Percentiles rank a stretch among this genome's conserved stretches.
Evolutionary conservation across 108 stramenopile genomes (phyloP).

Genomic region (Pelagomonas calceolata): DNA sequence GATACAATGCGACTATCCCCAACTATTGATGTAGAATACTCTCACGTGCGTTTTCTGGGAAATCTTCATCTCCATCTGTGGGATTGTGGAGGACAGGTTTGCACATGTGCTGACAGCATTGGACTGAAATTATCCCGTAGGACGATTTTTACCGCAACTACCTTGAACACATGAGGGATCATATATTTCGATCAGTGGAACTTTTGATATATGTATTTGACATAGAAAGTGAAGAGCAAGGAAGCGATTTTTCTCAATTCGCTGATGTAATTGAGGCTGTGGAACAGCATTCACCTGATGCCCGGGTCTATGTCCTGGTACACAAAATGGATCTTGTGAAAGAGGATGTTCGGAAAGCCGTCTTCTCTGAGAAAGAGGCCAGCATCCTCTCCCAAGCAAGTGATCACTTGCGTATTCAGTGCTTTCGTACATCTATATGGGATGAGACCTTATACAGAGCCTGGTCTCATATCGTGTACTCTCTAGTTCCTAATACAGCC

Average conservation of each 20-base stretch:
- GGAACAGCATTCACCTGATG: slow-evolving; percentile 87
- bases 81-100: slow-evolving; percentile 92
- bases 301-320: slow-evolving; percentile 88
- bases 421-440: slow-evolving; percentile 94
- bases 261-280: slow-evolving; percentile 76
- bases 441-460: slow-evolving; percentile 98
- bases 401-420: background rate
- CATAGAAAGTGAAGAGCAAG: slow-evolving; percentile 74
- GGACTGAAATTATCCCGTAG: slow-evolving; percentile 9
- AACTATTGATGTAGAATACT: slow-evolving; percentile 93
- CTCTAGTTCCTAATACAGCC: slow-evolving; percentile 90
- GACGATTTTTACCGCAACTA: slow-evolving; percentile 95
- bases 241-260: slow-evolving; percentile 82
- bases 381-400: slow-evolving; percentile 53
- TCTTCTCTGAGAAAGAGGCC: slow-evolving; percentile 65
- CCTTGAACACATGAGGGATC: slow-evolving; percentile 91
- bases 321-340: slow-evolving; percentile 98
- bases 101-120: too few species aligned
- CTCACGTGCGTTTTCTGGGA: slow-evolving; percentile 94
- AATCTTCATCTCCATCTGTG: slow-evolving; percentile 94
- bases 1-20: slow-evolving; percentile 88
- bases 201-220: slow-evolving; percentile 97
- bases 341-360: slow-evolving; percentile 62
- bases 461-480: slow-evolving; percentile 90
- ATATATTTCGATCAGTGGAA: slow-evolving; percentile 92